phyloP scores from a whole-genome alignment of 2,329 filamentous ascomycete genomes.

The Sphaerulina vaccinii region DNA sequence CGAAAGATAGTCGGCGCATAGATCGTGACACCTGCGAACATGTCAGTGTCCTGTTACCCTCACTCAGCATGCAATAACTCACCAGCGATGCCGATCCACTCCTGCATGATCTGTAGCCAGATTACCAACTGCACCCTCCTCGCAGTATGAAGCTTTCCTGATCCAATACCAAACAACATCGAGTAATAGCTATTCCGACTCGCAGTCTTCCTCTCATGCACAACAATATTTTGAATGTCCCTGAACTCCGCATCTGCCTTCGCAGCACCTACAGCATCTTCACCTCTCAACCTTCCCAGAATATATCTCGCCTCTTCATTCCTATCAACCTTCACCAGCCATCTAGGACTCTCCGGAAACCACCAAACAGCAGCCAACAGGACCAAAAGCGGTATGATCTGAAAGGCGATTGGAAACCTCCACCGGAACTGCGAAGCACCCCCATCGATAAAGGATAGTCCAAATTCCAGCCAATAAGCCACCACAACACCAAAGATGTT shows the following conservation, averaged over 20 bases:
- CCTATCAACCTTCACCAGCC: constrained; percentile 65
- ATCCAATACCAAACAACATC: constrained; percentile 36
- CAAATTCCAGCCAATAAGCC: constrained; percentile 44
- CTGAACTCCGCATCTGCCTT: constrained; percentile 63
- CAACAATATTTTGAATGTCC: constrained; percentile 65
- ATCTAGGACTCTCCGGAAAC: constrained; percentile 67
- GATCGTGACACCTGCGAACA: constrained; percentile 37
- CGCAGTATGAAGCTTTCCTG: constrained; percentile 38
- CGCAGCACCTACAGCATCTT: constrained; percentile 33
- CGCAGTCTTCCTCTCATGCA: constrained; percentile 52
- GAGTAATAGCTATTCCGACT: constrained; percentile 34
- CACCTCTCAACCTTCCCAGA: constrained; percentile 61
- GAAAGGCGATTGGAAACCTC: constrained; percentile 65
- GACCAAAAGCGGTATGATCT: constrained; percentile 59
- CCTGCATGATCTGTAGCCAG: constrained; percentile 44
- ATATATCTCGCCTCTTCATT: constrained; percentile 67
- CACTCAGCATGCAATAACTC: not conserved
- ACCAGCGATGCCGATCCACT: constrained; percentile 34
- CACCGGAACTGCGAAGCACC: constrained; percentile 22
- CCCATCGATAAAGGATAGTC: constrained; percentile 25
- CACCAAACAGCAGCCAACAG: constrained; percentile 54
- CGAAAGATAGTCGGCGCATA: constrained; percentile 39
- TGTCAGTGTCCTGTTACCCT: constrained; percentile 14
- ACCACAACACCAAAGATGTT: constrained; percentile 66
- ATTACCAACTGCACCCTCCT: constrained; percentile 41